Percentiles rank a stretch among this genome's conserved stretches.
Evolutionary conservation across 192 early-diverging fungal species (phyloP).

Genomic region (Backusella circina): DNA sequence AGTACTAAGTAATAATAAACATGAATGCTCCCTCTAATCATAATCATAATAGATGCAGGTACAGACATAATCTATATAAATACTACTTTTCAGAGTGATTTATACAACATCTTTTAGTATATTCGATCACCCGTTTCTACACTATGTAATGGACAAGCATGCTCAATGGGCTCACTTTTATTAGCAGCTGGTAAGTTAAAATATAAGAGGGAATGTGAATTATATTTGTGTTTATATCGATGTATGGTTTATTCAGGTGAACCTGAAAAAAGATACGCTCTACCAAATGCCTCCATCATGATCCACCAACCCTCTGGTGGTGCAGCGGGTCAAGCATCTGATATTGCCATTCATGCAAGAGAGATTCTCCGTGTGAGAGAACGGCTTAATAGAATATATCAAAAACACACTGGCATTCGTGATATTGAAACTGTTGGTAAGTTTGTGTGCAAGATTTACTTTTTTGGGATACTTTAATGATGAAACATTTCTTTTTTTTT

Average conservation of each 20-base stretch:
- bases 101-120: conserved; percentile 53
- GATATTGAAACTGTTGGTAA: conserved; percentile 77
- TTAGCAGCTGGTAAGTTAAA: conserved; percentile 67
- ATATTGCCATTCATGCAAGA: conserved; percentile 95
- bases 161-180: conserved; percentile 96
- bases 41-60: conserved; percentile 24
- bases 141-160: conserved; percentile 95
- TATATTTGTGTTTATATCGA: neutral
- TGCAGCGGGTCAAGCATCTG: conserved; percentile 89
- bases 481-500: no score
- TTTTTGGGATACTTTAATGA: no score
- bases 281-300: conserved; percentile 94
- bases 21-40: neutral
- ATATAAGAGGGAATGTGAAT: neutral
- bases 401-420: conserved; percentile 79
- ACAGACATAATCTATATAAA: neutral
- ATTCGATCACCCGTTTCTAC: conserved; percentile 92
- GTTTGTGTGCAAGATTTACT: neutral
- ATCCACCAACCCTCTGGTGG: conserved; percentile 98
- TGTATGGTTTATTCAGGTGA: conserved; percentile 47
- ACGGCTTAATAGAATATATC: conserved; percentile 82
- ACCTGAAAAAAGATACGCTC: conserved; percentile 77
- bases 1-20: conserved; percentile 9
- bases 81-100: neutral
- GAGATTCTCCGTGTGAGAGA: conserved; percentile 89